A percentile compares a stretch with the other conserved stretches of the same genome.
These are phyloP conservation scores for Ustilago shanxiensis DNA, from an alignment of 1,284 basidiomycete species.

Conservation along the genomic window DNA sequence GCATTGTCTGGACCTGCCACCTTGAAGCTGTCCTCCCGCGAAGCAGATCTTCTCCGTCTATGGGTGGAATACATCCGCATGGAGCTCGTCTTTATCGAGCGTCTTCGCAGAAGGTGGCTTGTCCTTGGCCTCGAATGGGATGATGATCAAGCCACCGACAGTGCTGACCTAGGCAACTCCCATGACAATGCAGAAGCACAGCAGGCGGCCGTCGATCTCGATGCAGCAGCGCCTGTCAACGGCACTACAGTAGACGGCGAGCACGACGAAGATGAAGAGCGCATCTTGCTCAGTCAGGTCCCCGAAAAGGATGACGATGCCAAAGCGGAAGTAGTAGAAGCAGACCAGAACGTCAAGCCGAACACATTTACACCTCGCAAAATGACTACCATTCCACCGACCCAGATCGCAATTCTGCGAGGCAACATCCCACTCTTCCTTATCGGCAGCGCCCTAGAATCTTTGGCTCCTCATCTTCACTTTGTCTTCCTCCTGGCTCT, in stretches of 20 bases:
- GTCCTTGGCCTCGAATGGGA: constrained; percentile 76
- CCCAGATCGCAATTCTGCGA: constrained; percentile 56
- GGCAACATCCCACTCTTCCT: constrained; percentile 60
- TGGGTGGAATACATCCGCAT: constrained; percentile 78
- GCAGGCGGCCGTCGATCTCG: constrained; percentile 38
- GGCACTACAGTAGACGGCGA: constrained; percentile 11
- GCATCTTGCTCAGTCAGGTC: constrained; percentile 39
- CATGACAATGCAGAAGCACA: constrained; percentile 32
- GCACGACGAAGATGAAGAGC: constrained; percentile 24
- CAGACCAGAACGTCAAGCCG: constrained; percentile 18
- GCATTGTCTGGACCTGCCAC: constrained; percentile 35
- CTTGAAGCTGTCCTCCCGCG: constrained; percentile 45
- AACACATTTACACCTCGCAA: constrained; percentile 30
- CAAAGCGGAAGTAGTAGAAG: constrained; percentile 20
- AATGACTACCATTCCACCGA: constrained; percentile 41
- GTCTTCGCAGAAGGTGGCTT: constrained; percentile 83
- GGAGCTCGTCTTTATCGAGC: constrained; percentile 90
- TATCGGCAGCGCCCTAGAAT: constrained; percentile 48
- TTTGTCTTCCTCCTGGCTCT: constrained; percentile 54
- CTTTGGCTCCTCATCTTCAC: constrained; percentile 53
- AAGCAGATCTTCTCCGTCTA: constrained; percentile 59
- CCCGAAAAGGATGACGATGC: constrained; percentile 45
- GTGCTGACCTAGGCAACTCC: constrained; percentile 7
- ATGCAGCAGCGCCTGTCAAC: constrained; percentile 1
- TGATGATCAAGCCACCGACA: constrained; percentile 2